Evolutionary conservation across 1,284 basidiomycete genomes (phyloP).

Genomic region (Papiliotrema flavescens): DNA sequence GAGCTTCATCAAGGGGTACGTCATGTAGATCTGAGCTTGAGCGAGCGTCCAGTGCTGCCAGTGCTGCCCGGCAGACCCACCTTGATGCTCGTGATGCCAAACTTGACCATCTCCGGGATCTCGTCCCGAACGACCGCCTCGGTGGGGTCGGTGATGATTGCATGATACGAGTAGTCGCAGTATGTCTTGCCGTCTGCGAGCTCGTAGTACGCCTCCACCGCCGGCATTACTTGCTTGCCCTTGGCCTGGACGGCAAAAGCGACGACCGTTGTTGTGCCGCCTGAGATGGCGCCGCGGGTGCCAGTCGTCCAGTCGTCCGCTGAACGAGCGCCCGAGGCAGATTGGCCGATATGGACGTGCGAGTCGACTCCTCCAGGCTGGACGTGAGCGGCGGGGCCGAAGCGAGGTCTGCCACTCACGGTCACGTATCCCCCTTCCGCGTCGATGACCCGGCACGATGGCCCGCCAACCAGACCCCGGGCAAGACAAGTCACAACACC

Average conservation of each 20-base stretch:
- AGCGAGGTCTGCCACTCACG: constrained; percentile 23
- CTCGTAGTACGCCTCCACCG: constrained; percentile 23
- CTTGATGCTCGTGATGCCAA: constrained; percentile 30
- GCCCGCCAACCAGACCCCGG: too few species aligned
- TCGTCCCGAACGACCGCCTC: constrained; percentile 25
- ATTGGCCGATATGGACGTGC: constrained; percentile 20
- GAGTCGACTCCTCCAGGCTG: constrained; percentile 16
- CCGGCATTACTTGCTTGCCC: constrained; percentile 22
- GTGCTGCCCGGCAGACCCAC: too few species aligned
- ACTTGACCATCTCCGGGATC: constrained; percentile 10
- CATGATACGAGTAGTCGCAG: constrained; percentile 22
- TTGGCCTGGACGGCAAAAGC: constrained; percentile 27
- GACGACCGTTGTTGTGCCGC: constrained; percentile 28
- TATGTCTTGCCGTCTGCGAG: constrained; percentile 22
- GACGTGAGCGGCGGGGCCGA: background rate
- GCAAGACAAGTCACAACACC: too few species aligned
- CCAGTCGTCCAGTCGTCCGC: constrained; percentile 13
- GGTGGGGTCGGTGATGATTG: constrained; percentile 32
- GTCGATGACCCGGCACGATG: too few species aligned
- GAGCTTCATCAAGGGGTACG: constrained; percentile 27
- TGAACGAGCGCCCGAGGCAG: constrained; percentile 15
- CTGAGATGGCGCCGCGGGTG: constrained; percentile 21
- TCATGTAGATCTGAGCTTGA: constrained; percentile 30
- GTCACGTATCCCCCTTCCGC: too few species aligned
- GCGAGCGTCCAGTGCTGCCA: too few species aligned